These are phyloP conservation scores for Flaveria linearis DNA, from an alignment of 129 eudicot genomes.

Conservation along the genomic window DNA sequence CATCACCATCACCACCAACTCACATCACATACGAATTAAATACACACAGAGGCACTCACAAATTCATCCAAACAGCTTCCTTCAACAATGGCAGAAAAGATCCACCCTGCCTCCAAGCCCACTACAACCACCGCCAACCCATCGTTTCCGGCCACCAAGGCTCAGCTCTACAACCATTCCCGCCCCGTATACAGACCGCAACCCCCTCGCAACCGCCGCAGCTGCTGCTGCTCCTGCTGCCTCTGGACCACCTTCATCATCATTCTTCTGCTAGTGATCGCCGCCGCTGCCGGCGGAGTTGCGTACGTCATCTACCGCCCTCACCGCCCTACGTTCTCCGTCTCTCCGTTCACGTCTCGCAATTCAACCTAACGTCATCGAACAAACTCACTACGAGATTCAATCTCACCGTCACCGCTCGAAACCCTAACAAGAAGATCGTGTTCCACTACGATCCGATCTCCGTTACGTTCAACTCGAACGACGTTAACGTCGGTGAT, in stretches of 20 bases:
- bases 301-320: slow-evolving; percentile 77
- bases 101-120: slow-evolving; percentile 62
- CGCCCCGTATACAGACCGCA: slow-evolving; percentile 70
- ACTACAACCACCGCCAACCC: slow-evolving; percentile 43
- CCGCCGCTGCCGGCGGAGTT: slow-evolving; percentile 53
- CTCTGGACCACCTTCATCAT: slow-evolving; percentile 50
- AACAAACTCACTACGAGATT: slow-evolving; percentile 40
- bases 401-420: slow-evolving; percentile 50
- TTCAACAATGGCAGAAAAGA: slow-evolving; percentile 54
- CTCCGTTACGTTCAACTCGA: slow-evolving; percentile 32
- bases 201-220: slow-evolving; percentile 56
- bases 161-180: slow-evolving; percentile 53
- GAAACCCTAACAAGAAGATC: slow-evolving; percentile 64
- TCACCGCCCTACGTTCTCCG: slow-evolving; percentile 64
- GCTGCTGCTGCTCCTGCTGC: slow-evolving; percentile 60
- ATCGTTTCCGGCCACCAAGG: slow-evolving; percentile 53
- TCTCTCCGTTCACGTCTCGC: slow-evolving; percentile 53
- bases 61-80: not conserved
- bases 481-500: slow-evolving; percentile 44
- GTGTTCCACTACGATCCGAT: slow-evolving; percentile 50
- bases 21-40: not conserved
- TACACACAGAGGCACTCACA: not conserved
- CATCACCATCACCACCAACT: not conserved
- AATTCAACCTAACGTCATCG: slow-evolving; percentile 59
- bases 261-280: slow-evolving; percentile 42